Conservation (phyloP, 495 filamentous ascomycete species). For the Rusavskia elegans region DNA sequence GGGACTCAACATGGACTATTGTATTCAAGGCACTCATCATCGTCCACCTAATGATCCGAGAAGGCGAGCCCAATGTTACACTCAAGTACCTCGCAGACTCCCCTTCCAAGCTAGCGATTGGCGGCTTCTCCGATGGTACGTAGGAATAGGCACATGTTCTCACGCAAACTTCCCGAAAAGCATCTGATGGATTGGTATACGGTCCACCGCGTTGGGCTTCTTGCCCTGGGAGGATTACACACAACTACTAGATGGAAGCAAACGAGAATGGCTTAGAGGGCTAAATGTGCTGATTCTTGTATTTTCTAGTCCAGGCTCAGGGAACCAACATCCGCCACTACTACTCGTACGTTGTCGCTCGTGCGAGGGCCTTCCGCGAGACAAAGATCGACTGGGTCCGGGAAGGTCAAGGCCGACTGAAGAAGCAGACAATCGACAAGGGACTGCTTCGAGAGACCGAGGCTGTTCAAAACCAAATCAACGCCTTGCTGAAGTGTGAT, state of each 20-base stretch:
- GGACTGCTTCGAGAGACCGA: slow-evolving; percentile 87
- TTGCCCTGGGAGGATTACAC: too few relatives aligned
- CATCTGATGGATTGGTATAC: too few relatives aligned
- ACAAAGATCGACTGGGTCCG: slow-evolving; percentile 85
- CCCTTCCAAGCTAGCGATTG: slow-evolving; percentile 70
- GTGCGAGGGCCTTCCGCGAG: slow-evolving; percentile 66
- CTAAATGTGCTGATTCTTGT: neutral
- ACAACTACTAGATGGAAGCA: too few relatives aligned
- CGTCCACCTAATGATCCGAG: slow-evolving; percentile 91
- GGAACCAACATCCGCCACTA: slow-evolving; percentile 91
- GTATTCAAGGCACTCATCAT: slow-evolving; percentile 95
- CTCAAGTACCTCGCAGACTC: slow-evolving; percentile 72
- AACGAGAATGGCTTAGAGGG: too few relatives aligned
- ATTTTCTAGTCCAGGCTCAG: slow-evolving; percentile 70
- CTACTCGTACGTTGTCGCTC: slow-evolving; percentile 66
- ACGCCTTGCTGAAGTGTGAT: slow-evolving; percentile 74
- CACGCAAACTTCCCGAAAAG: neutral
- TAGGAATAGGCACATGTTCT: slow-evolving; percentile 7
- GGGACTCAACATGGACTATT: slow-evolving; percentile 94
- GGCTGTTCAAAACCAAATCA: slow-evolving; percentile 76
- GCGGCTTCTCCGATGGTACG: slow-evolving; percentile 83
- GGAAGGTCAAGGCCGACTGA: slow-evolving; percentile 63
- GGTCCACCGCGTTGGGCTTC: too few relatives aligned
- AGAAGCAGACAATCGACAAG: slow-evolving; percentile 80
- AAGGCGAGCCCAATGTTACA: slow-evolving; percentile 81